Evolutionary conservation across 176 grass and related monocot genomes (phyloP).

Genomic region (Avena sativa): DNA sequence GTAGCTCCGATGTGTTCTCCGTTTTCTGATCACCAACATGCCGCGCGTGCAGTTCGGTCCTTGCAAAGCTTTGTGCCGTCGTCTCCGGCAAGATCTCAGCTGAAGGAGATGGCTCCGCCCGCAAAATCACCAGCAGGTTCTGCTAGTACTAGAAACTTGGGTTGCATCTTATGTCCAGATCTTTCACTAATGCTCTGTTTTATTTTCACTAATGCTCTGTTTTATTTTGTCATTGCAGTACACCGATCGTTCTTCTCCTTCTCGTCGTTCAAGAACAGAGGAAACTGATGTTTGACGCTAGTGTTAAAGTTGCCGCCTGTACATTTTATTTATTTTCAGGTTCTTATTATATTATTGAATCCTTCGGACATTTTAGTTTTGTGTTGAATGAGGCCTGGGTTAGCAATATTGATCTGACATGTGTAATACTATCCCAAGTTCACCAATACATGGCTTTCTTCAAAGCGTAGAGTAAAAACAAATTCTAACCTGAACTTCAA

Average conservation of each 20-base stretch:
- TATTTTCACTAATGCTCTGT: not conserved
- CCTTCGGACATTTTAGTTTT: not conserved
- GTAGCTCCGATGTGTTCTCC: not conserved
- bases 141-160: slow-evolving; percentile 5
- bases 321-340: not conserved
- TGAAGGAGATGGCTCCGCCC: slow-evolving; percentile 39
- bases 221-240: slow-evolving; percentile 47
- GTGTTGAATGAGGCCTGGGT: not conserved
- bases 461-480: no score
- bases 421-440: no score
- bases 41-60: slow-evolving; percentile 49
- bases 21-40: not conserved
- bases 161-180: not conserved
- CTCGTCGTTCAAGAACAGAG: slow-evolving; percentile 58
- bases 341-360: not conserved
- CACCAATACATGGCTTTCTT: no score
- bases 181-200: no score
- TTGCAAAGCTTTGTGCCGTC: slow-evolving; percentile 40
- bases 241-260: slow-evolving; percentile 69
- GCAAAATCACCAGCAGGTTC: slow-evolving; percentile 65
- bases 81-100: slow-evolving; percentile 39
- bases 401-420: no score
- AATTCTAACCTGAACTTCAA: no score
- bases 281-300: slow-evolving; percentile 37
- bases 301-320: not conserved